Conservation (phyloP, 805 yeast species). For the Saccharomycopsis guyanensis region DNA sequence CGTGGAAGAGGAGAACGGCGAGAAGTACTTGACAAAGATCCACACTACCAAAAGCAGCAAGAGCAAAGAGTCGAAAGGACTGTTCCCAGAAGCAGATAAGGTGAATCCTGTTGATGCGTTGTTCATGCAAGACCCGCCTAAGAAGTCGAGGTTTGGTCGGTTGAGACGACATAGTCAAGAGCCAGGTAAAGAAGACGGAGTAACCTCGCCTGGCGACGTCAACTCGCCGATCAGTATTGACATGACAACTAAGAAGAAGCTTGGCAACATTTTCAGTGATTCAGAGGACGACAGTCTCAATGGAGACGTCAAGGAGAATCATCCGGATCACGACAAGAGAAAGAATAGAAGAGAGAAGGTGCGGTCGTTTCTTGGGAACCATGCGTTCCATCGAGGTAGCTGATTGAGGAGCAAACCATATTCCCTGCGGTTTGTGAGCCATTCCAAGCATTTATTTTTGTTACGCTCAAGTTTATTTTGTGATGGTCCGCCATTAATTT, state of each 20-base stretch:
- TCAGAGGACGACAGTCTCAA: slow-evolving; percentile 13
- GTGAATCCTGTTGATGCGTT: slow-evolving; percentile 17
- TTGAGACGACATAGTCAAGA: slow-evolving; percentile 2
- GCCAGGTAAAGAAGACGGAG: background rate
- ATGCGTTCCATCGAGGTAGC: slow-evolving; percentile 4
- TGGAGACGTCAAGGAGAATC: background rate
- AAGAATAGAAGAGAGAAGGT: slow-evolving; percentile 15
- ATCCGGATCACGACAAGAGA: background rate
- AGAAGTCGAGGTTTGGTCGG: slow-evolving; percentile 4
- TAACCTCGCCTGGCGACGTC: background rate
- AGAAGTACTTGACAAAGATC: slow-evolving; percentile 12
- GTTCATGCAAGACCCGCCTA: slow-evolving; percentile 9
- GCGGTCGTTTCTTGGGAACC: slow-evolving; percentile 15
- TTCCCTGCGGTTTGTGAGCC: no score
- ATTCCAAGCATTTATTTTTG: no score
- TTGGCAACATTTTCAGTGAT: slow-evolving; percentile 17
- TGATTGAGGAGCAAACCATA: slow-evolving; percentile 1
- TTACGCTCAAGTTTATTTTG: no score
- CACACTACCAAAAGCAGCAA: background rate
- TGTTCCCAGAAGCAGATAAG: background rate
- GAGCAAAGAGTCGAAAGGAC: background rate
- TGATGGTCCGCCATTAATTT: no score
- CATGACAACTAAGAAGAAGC: slow-evolving; percentile 10
- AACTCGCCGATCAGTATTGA: slow-evolving; percentile 17
- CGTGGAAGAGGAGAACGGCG: slow-evolving; percentile 21